Base-by-base conservation (phyloP, 2,329 filamentous ascomycete species). In the Fusarium metavorans region DNA sequence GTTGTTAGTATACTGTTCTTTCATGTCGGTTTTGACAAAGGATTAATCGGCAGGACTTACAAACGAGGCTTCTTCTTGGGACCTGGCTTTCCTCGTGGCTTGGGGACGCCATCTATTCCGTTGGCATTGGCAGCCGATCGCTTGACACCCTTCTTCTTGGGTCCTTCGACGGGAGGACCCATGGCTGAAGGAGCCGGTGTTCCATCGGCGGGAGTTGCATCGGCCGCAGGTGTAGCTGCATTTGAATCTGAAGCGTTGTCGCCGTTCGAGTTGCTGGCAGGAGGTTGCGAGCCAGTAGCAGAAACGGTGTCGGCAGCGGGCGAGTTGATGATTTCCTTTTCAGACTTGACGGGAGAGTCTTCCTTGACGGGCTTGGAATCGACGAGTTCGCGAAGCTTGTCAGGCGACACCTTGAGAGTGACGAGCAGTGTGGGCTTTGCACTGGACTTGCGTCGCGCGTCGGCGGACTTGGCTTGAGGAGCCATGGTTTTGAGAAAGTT, bases 51-150 rank as follows among this genome's bases (percentile, higher is more conserved):
- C 68, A 37, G 34, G 34, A 93, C 95, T 86, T 93, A 98, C 96
- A 98, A 85, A 88, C 93, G 92, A 75, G 94, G 92, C 87, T 97
- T 98, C 91, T 98, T 98, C 90, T 98, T 98, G 0, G 96, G 96
- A 8, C 96, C 96, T 8, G 97, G 96, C 86, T 97, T 97, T 81
- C 93, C 93, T 81, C 94, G 88, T 64, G 92, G 87, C 83, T 94
- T 95, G n/a, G 92, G 87, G 30, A 86, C 80, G 37, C 86, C 87
- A 73, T 95, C 94, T 82, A 85, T 83, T 80, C 91, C 87, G 84
- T 93, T 93, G 68, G 87, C 87, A 65, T 88, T 90, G 43, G 90
- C 87, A 77, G 93, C 93, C 25, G 90, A 89, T 75, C 92, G 90
- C 82, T 95, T 93, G 37, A 90, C 86, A 37, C 92, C 92, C 83